Evolutionary conservation across 2,329 filamentous ascomycete genomes (phyloP).

Genomic region (Aspergillus terreus): DNA sequence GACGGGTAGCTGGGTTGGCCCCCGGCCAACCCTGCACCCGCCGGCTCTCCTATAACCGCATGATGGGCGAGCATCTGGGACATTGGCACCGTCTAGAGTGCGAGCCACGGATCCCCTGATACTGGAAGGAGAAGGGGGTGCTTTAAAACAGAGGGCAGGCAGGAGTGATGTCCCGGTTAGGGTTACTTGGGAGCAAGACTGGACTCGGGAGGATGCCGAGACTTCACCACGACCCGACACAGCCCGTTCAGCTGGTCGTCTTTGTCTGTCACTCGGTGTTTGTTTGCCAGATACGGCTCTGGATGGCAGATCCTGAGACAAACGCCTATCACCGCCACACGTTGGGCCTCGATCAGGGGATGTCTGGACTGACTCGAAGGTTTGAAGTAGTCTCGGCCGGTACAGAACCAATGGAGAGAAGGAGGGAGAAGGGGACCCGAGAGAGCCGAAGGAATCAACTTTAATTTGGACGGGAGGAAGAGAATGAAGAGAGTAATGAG

Average conservation of each 20-base stretch:
- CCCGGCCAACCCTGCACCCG: constrained; percentile 9
- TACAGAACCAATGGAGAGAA: no score
- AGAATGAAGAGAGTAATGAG: not conserved
- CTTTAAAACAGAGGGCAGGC: no score
- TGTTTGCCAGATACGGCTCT: not conserved
- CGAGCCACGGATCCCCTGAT: not conserved
- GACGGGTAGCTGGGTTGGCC: constrained; percentile 23
- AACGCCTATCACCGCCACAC: not conserved
- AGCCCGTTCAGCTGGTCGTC: no score
- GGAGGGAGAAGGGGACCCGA: not conserved
- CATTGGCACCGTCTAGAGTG: constrained; percentile 8
- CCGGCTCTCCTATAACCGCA: constrained; percentile 1
- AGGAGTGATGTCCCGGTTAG: not conserved
- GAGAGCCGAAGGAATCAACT: not conserved
- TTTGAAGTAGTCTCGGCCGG: no score
- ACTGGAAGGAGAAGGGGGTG: not conserved
- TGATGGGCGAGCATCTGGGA: constrained; percentile 9
- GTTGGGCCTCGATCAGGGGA: not conserved
- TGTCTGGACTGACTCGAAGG: no score
- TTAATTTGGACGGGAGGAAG: not conserved
- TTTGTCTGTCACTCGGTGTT: not conserved
- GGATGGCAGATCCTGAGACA: not conserved
- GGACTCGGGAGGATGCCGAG: no score
- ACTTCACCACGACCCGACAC: no score
- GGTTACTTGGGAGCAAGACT: no score